Conservation (phyloP, 2,329 filamentous ascomycete species). For the Periconia sp. region DNA sequence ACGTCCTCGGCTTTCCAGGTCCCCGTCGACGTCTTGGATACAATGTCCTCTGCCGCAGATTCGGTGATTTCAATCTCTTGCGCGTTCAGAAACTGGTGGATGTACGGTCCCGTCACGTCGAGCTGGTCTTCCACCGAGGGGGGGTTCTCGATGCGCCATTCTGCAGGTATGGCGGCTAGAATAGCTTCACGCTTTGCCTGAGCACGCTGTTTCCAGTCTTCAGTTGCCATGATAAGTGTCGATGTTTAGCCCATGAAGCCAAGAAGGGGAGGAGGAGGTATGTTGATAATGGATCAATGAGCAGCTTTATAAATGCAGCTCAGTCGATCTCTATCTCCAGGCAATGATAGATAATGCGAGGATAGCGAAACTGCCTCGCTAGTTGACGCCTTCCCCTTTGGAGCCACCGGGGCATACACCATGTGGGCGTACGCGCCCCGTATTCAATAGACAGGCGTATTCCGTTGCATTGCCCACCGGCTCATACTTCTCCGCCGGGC, state of each 20-base stretch:
- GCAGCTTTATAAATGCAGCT: too few relatives aligned
- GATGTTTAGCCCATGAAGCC: not conserved
- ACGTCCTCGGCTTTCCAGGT: slow-evolving; percentile 60
- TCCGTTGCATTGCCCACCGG: too few relatives aligned
- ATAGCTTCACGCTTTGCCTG: slow-evolving; percentile 58
- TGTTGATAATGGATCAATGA: too few relatives aligned
- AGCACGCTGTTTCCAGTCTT: slow-evolving; percentile 53
- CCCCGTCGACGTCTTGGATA: slow-evolving; percentile 56
- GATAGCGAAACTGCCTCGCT: too few relatives aligned
- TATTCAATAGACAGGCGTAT: too few relatives aligned
- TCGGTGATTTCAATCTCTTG: slow-evolving; percentile 64
- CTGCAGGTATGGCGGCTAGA: slow-evolving; percentile 56
- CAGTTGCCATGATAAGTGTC: not conserved
- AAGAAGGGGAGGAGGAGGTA: too few relatives aligned
- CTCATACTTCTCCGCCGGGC: too few relatives aligned
- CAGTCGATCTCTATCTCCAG: too few relatives aligned
- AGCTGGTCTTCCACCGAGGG: slow-evolving; percentile 55
- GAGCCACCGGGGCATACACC: too few relatives aligned
- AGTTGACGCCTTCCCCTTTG: too few relatives aligned
- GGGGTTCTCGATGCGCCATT: slow-evolving; percentile 56
- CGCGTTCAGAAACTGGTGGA: slow-evolving; percentile 57
- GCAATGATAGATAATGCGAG: too few relatives aligned
- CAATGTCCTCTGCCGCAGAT: slow-evolving; percentile 59
- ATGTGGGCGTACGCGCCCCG: too few relatives aligned
- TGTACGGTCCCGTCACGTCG: slow-evolving; percentile 51